A percentile compares a stretch with the other conserved stretches of the same genome.
These are phyloP conservation scores for Backusella morwellensis DNA, from an alignment of 192 early-diverging fungal species.

Conservation along the genomic window DNA sequence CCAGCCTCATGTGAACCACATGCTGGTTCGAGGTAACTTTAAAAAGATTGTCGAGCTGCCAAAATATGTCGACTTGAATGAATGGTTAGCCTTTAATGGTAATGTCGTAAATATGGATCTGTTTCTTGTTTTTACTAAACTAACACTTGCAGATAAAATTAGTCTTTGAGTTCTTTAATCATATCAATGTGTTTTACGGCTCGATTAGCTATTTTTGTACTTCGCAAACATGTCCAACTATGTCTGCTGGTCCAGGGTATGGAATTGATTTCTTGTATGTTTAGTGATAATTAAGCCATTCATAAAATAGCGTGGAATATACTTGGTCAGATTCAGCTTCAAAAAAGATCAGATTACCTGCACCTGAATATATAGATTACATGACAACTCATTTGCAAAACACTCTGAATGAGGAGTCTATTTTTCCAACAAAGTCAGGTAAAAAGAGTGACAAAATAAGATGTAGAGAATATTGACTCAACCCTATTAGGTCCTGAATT, in stretches of 20 bases:
- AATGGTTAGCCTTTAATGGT: constrained; percentile 90
- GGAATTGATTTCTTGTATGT: too few species aligned
- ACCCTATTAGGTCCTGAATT: constrained; percentile 69
- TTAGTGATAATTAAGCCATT: too few species aligned
- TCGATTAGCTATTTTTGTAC: constrained; percentile 89
- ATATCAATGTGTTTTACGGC: constrained; percentile 88
- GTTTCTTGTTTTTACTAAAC: background rate
- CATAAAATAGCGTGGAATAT: constrained; percentile 65
- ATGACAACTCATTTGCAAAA: constrained; percentile 86
- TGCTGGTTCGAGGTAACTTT: constrained; percentile 91
- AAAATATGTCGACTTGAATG: constrained; percentile 88
- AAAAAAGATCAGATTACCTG: constrained; percentile 81
- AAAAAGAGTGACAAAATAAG: background rate
- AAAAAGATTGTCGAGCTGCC: constrained; percentile 88
- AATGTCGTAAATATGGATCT: constrained; percentile 5
- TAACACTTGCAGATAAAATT: background rate
- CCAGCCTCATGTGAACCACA: constrained; percentile 68
- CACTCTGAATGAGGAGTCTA: constrained; percentile 81
- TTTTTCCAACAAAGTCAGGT: constrained; percentile 94
- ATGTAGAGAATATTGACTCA: too few species aligned
- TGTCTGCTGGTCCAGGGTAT: constrained; percentile 79
- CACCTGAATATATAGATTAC: constrained; percentile 96
- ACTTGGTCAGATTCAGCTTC: constrained; percentile 87
- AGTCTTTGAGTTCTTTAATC: constrained; percentile 93
- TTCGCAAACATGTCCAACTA: constrained; percentile 71